Percentiles rank a stretch among this genome's conserved stretches.
These are phyloP conservation scores for Wallacemonas sp. DNA, from an alignment of 208 protist genomes.

Conservation along the genomic window DNA sequence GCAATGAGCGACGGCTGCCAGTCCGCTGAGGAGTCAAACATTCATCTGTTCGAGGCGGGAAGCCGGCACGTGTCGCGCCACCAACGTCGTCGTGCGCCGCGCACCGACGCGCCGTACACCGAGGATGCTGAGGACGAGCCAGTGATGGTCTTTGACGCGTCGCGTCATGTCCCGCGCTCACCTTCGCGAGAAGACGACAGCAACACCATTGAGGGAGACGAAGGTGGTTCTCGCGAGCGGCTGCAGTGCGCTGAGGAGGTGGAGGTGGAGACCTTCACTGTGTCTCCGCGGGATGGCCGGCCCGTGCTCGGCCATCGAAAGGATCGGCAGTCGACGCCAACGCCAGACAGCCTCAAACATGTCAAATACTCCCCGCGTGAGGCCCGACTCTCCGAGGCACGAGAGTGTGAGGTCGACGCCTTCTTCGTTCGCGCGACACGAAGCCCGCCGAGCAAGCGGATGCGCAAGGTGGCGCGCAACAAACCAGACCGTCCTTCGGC, in stretches of 20 bases:
- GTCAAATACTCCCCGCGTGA: background rate
- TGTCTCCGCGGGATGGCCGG: background rate
- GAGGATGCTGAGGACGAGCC: background rate
- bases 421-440: background rate
- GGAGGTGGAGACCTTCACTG: background rate
- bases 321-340: too few species aligned
- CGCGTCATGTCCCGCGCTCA: background rate
- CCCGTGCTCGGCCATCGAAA: background rate
- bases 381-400: too few species aligned
- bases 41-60: background rate
- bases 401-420: constrained; percentile 1
- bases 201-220: background rate
- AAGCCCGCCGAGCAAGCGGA: background rate
- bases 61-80: background rate
- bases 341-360: background rate
- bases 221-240: background rate
- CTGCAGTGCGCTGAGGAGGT: background rate
- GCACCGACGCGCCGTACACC: background rate
- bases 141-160: background rate
- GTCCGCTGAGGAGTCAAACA: background rate
- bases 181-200: background rate
- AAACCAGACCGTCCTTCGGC: background rate
- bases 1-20: background rate
- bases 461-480: background rate
- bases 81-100: background rate